A percentile compares a stretch with the other conserved stretches of the same genome.
phyloP scores from a whole-genome alignment of 108 stramenopile genomes.

The Skeletonema marinoi region DNA sequence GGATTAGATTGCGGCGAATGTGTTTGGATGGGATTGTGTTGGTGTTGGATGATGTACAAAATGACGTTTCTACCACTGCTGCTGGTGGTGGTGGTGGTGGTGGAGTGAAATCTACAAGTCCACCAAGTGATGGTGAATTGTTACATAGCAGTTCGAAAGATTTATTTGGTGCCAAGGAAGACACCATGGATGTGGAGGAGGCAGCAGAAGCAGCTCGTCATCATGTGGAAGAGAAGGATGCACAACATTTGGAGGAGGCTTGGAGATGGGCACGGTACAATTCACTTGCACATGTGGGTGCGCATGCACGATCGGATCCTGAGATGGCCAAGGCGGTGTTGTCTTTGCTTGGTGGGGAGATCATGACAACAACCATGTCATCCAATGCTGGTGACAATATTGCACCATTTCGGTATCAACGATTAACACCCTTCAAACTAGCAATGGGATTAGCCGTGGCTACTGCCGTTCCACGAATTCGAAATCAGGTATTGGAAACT shows the following conservation, averaged over 20 bases:
- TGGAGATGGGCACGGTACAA: conserved; percentile 46
- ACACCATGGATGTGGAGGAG: neutral
- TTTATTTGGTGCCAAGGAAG: neutral
- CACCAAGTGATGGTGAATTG: neutral
- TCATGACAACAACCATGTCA: neutral
- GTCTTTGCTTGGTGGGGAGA: conserved; percentile 32
- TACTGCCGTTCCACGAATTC: conserved; percentile 46
- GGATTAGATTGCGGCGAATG: conserved; percentile 26
- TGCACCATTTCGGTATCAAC: conserved; percentile 45
- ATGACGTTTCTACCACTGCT: neutral
- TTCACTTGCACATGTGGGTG: conserved; percentile 40
- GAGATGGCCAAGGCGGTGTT: conserved; percentile 43
- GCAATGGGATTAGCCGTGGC: conserved; percentile 51
- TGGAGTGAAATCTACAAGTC: neutral
- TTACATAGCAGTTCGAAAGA: neutral
- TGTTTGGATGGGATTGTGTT: conserved; percentile 37
- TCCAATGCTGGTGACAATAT: neutral
- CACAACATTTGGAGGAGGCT: conserved; percentile 22
- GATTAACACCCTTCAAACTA: conserved; percentile 48
- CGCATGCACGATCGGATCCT: conserved; percentile 38
- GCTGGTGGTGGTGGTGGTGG: neutral
- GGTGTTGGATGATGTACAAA: conserved; percentile 3
- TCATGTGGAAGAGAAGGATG: neutral
- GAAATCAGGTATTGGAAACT: conserved; percentile 21
- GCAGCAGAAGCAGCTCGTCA: neutral